phyloP scores from a whole-genome alignment of 2,329 filamentous ascomycete genomes.

The Fusarium sp. region DNA sequence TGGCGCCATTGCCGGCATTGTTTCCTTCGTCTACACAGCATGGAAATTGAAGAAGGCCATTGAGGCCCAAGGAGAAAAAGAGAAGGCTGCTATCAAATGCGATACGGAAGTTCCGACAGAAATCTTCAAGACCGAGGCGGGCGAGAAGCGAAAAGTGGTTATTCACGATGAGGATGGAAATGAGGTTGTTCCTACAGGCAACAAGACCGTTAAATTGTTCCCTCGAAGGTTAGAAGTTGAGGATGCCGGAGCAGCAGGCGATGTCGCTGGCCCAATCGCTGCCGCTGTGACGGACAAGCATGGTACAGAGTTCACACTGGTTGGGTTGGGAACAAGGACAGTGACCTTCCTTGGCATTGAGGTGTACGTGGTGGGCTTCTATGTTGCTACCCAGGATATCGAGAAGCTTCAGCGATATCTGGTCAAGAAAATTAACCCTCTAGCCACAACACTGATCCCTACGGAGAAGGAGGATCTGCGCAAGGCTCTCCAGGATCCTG shows the following conservation, averaged over 20 bases:
- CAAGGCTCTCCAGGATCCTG: conserved; percentile 73
- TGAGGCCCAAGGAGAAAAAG: conserved; percentile 45
- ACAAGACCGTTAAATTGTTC: conserved; percentile 80
- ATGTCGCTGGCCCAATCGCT: conserved; percentile 46
- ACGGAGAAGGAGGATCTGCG: conserved; percentile 81
- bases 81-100: conserved; percentile 55
- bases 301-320: conserved; percentile 80
- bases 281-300: conserved; percentile 52
- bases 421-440: conserved; percentile 77
- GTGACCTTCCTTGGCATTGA: conserved; percentile 91
- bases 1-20: conserved; percentile 59
- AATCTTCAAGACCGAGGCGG: conserved; percentile 59
- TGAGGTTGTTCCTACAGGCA: conserved; percentile 83
- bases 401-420: conserved; percentile 81
- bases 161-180: conserved; percentile 73
- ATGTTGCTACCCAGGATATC: conserved; percentile 86
- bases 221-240: conserved; percentile 75
- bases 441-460: conserved; percentile 84
- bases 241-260: conserved; percentile 48
- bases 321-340: conserved; percentile 87
- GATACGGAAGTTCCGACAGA: conserved; percentile 53
- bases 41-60: conserved; percentile 60
- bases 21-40: conserved; percentile 61
- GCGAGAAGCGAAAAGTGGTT: conserved; percentile 65
- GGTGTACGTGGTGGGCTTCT: conserved; percentile 94